phyloP scores from a whole-genome alignment of 805 yeast species.

The Kuraishia capsulata region DNA sequence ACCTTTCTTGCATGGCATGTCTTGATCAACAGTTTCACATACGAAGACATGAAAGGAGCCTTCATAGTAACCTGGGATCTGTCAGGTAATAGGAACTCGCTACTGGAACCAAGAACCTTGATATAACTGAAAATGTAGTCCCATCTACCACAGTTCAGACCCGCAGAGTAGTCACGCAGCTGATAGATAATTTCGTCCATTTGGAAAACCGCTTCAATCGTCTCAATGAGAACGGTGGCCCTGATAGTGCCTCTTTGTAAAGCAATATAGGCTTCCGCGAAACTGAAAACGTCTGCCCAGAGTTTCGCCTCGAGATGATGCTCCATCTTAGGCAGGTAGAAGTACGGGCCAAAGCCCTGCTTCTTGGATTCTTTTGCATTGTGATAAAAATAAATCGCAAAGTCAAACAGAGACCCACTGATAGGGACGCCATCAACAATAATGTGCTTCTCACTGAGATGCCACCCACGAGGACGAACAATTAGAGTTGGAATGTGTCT shows the following conservation, averaged over 20 bases:
- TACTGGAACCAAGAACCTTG: conserved; percentile 55
- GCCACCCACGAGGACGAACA: conserved; percentile 65
- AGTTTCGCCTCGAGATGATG: conserved; percentile 68
- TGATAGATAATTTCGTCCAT: conserved; percentile 74
- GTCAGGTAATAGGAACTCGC: conserved; percentile 58
- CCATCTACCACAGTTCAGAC: conserved; percentile 74
- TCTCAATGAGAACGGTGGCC: conserved; percentile 64
- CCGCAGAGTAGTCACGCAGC: conserved; percentile 62
- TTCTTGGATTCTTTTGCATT: conserved; percentile 51
- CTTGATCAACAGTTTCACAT: conserved; percentile 55
- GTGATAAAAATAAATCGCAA: conserved; percentile 63
- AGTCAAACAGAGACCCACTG: conserved; percentile 59
- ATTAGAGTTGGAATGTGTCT: conserved; percentile 53
- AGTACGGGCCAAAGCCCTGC: conserved; percentile 72
- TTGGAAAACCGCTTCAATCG: conserved; percentile 66
- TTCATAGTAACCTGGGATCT: conserved; percentile 61
- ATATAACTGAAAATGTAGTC: conserved; percentile 66
- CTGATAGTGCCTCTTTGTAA: conserved; percentile 62
- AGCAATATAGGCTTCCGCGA: conserved; percentile 54
- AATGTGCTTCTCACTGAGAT: conserved; percentile 57
- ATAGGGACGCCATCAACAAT: conserved; percentile 60
- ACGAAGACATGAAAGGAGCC: conserved; percentile 61
- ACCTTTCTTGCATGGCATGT: conserved; percentile 67
- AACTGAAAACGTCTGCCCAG: conserved; percentile 66
- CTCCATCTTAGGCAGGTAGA: conserved; percentile 71